phyloP scores from a whole-genome alignment of 2,329 filamentous ascomycete species.

The Fusarium sp. region DNA sequence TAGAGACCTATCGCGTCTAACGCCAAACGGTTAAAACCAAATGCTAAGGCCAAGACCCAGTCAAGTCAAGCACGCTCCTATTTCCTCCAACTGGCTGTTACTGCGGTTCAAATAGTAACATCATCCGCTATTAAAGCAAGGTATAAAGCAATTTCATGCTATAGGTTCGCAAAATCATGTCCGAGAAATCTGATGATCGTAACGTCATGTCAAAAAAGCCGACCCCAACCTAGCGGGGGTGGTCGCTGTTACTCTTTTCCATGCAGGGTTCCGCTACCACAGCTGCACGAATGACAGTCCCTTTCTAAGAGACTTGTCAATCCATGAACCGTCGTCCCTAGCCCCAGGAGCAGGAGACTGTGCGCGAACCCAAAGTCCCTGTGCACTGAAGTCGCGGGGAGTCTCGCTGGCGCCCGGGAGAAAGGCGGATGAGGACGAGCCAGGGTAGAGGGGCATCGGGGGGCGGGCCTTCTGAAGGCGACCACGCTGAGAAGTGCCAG shows the following conservation, averaged over 20 bases:
- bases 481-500: constrained; percentile 36
- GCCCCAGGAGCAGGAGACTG: constrained; percentile 21
- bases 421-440: constrained; percentile 35
- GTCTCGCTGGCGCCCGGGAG: constrained; percentile 35
- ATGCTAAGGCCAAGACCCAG: not conserved
- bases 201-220: constrained; percentile 21
- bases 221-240: constrained; percentile 8
- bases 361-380: constrained; percentile 34
- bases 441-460: constrained; percentile 33
- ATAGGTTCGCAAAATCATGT: constrained; percentile 15
- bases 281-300: constrained; percentile 35
- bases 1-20: constrained; percentile 9
- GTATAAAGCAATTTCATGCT: not conserved
- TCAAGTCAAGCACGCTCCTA: constrained; percentile 10
- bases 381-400: constrained; percentile 40
- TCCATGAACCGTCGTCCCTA: constrained; percentile 35
- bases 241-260: not conserved
- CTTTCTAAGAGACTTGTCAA: constrained; percentile 38
- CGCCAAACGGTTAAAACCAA: constrained; percentile 11
- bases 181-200: constrained; percentile 25
- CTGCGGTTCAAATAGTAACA: not conserved
- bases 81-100: not conserved
- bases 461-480: constrained; percentile 29
- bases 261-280: constrained; percentile 23
- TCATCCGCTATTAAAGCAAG: constrained; percentile 13